Evolutionary conservation across 2,329 filamentous ascomycete genomes (phyloP).

Genomic region (Apiospora koreana): DNA sequence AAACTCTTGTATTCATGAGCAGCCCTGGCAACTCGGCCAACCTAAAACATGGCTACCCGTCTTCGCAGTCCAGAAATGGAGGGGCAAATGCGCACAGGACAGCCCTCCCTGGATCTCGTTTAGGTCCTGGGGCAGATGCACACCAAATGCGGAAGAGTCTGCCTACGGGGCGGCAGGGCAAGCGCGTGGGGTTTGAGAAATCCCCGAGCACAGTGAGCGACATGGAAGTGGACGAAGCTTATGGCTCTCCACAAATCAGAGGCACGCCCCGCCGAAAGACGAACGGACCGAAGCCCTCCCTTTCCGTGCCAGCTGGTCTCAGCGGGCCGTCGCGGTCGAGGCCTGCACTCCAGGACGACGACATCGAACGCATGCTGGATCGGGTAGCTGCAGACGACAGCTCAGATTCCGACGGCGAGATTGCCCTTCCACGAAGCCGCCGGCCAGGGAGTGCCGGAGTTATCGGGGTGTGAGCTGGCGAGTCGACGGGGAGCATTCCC

Average conservation of each 20-base stretch:
- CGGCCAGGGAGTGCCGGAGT: slow-evolving; percentile 18
- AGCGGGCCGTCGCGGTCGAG: slow-evolving; percentile 40
- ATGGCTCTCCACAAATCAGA: slow-evolving; percentile 35
- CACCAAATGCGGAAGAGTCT: slow-evolving; percentile 51
- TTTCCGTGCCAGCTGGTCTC: slow-evolving; percentile 54
- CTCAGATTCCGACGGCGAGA: slow-evolving; percentile 61
- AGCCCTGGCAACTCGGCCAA: slow-evolving; percentile 72
- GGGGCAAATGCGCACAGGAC: slow-evolving; percentile 34
- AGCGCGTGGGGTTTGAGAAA: slow-evolving; percentile 51
- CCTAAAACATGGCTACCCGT: slow-evolving; percentile 56
- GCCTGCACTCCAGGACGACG: slow-evolving; percentile 51
- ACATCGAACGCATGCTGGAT: slow-evolving; percentile 61
- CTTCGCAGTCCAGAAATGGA: slow-evolving; percentile 31
- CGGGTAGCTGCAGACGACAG: slow-evolving; percentile 51
- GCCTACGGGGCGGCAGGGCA: slow-evolving; percentile 47
- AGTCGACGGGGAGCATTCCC: not conserved
- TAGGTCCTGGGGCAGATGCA: slow-evolving; percentile 25
- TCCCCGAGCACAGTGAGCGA: slow-evolving; percentile 43
- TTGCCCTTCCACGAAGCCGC: slow-evolving; percentile 44
- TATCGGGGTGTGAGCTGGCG: slow-evolving; percentile 8
- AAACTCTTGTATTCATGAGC: slow-evolving; percentile 80
- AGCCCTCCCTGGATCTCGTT: slow-evolving; percentile 45
- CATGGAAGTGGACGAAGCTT: slow-evolving; percentile 49
- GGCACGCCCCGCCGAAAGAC: slow-evolving; percentile 46
- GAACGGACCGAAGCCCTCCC: slow-evolving; percentile 38